Percentiles rank a stretch among this genome's conserved stretches.
phyloP scores from a whole-genome alignment of 768 basidiomycete genomes.

The Phaffia tasmanica region DNA sequence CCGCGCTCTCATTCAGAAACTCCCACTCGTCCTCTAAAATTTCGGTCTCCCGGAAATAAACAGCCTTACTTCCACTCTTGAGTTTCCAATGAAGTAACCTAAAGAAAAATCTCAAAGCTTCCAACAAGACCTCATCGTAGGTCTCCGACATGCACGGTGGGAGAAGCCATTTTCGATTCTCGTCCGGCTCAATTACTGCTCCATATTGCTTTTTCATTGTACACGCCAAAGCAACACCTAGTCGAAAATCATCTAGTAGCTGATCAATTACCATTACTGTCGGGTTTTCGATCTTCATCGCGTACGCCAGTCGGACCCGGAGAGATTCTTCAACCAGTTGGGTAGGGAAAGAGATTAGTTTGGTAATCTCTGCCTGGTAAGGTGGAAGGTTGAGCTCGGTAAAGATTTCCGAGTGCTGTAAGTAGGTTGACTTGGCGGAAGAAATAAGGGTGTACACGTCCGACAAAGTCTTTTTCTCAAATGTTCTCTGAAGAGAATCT shows the following conservation, averaged over 20 bases:
- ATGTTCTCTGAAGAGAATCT: constrained; percentile 86
- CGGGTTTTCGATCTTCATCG: constrained; percentile 24
- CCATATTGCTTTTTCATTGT: constrained; percentile 27
- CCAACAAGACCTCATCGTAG: constrained; percentile 79
- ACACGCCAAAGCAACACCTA: constrained; percentile 24
- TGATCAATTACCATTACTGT: constrained; percentile 27
- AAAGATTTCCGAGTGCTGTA: constrained; percentile 64
- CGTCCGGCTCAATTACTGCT: constrained; percentile 62
- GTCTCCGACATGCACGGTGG: constrained; percentile 79
- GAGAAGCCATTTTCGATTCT: constrained; percentile 73
- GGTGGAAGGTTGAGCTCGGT: constrained; percentile 75
- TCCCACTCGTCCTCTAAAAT: constrained; percentile 95
- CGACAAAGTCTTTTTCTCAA: constrained; percentile 59
- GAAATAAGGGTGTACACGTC: constrained; percentile 79
- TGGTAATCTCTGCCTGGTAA: constrained; percentile 77
- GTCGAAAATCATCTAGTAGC: constrained; percentile 25
- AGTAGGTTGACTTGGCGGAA: constrained; percentile 73
- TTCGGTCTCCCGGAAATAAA: constrained; percentile 96
- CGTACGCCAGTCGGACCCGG: constrained; percentile 64
- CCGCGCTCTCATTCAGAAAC: constrained; percentile 82
- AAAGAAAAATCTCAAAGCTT: constrained; percentile 81
- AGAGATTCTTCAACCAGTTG: constrained; percentile 84
- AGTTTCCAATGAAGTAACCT: constrained; percentile 89
- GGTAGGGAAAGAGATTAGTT: constrained; percentile 91
- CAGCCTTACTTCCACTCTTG: constrained; percentile 78